These are phyloP conservation scores for Falciphora oryzae DNA, from an alignment of 2,329 filamentous ascomycete genomes.

Conservation along the genomic window DNA sequence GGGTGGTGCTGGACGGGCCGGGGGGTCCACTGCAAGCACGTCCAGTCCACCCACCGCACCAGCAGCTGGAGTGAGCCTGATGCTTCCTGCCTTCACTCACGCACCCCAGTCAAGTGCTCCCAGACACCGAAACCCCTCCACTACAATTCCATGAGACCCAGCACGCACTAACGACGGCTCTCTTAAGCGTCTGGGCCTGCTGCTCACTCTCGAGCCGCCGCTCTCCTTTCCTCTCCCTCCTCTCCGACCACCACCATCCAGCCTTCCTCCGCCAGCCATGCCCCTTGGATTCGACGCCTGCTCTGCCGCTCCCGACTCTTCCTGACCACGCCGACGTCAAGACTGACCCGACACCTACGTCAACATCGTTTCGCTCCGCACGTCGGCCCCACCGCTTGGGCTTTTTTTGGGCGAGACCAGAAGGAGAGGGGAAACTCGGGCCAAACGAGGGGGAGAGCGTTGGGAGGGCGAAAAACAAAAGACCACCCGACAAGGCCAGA, in stretches of 20 bases:
- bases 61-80: neutral
- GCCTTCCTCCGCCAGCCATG: neutral
- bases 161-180: neutral
- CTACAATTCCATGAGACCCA: conserved; percentile 2
- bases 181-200: neutral
- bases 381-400: neutral
- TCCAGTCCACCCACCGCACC: neutral
- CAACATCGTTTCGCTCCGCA: neutral
- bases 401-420: neutral
- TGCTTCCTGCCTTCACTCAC: neutral
- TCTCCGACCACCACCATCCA: neutral
- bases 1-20: neutral
- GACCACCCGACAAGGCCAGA: no score
- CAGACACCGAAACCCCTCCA: conserved; percentile 5
- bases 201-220: conserved; percentile 1
- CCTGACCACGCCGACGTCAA: neutral
- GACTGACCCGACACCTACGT: neutral
- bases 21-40: conserved; percentile 3
- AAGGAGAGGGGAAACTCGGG: neutral
- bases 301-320: neutral
- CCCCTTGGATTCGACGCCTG: neutral
- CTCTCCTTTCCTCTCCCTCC: neutral
- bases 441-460: neutral
- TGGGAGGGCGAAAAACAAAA: no score
- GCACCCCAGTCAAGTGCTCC: conserved; percentile 4